Evolutionary conservation across 163 green algal species (phyloP).

Genomic region (Volvox carteri): DNA sequence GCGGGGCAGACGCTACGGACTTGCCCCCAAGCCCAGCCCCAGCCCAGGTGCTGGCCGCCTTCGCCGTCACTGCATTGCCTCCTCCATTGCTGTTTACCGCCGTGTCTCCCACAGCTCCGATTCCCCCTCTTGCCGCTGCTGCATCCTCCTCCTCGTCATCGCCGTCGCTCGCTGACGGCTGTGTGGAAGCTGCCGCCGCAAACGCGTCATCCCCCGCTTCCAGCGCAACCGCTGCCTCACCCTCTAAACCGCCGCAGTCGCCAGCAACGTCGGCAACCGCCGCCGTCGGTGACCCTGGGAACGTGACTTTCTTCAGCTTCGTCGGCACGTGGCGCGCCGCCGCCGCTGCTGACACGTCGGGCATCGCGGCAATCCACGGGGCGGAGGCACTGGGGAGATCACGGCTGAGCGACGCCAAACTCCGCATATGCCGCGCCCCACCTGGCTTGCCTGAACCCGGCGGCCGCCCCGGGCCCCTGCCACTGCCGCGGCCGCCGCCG

Average conservation of each 20-base stretch:
- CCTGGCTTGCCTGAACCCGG: not conserved
- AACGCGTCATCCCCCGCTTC: not conserved
- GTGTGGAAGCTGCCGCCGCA: not conserved
- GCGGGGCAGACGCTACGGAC: not conserved
- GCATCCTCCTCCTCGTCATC: no score
- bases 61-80: not conserved
- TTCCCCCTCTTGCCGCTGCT: not conserved
- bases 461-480: not conserved
- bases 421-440: not conserved
- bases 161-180: not conserved
- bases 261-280: not conserved
- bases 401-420: not conserved
- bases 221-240: not conserved
- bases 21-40: not conserved
- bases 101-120: no score
- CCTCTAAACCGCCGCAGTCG: not conserved
- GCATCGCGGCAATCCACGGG: not conserved
- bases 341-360: not conserved
- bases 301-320: conserved; percentile 49
- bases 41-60: not conserved
- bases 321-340: not conserved
- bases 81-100: not conserved
- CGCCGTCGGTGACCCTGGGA: not conserved
- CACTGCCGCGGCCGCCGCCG: conserved; percentile 2
- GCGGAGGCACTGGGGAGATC: conserved; percentile 28